Evolutionary conservation across 371 early-diverging fungal genomes (phyloP).

Genomic region (Catenaria anguillulae): DNA sequence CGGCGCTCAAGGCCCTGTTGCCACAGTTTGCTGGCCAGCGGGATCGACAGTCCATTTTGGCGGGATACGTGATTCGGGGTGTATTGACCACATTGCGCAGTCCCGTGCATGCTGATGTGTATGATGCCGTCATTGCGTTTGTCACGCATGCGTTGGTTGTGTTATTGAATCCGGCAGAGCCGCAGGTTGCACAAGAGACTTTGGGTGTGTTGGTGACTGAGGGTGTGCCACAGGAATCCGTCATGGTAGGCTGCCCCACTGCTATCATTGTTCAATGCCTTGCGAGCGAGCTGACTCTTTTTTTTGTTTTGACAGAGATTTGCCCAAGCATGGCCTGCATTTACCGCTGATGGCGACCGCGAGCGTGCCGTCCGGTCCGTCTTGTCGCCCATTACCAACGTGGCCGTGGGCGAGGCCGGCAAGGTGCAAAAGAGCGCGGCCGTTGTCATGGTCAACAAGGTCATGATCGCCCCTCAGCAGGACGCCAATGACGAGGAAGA

Average conservation of each 20-base stretch:
- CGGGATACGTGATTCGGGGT: not conserved
- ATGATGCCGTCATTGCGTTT: not conserved
- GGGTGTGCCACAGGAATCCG: not conserved
- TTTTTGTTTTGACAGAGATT: not conserved
- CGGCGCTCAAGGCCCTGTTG: not conserved
- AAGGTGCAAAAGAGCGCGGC: not conserved
- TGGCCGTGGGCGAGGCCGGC: not conserved
- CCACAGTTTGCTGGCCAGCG: not conserved
- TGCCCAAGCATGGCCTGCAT: not conserved
- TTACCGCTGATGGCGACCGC: not conserved
- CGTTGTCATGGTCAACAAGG: not conserved
- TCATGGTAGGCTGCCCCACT: not conserved
- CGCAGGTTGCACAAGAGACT: too few species aligned
- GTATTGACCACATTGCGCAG: not conserved
- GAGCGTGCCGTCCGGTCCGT: not conserved
- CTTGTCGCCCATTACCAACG: not conserved
- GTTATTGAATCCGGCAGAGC: not conserved
- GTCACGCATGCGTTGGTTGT: not conserved
- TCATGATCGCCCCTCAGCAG: not conserved
- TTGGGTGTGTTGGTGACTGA: not conserved
- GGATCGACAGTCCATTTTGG: not conserved
- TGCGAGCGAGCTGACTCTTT: not conserved
- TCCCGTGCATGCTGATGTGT: not conserved
- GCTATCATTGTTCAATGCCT: not conserved
- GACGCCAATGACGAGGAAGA: not conserved